phyloP scores from a whole-genome alignment of 768 basidiomycete genomes.

The Lactarius tabidus region DNA sequence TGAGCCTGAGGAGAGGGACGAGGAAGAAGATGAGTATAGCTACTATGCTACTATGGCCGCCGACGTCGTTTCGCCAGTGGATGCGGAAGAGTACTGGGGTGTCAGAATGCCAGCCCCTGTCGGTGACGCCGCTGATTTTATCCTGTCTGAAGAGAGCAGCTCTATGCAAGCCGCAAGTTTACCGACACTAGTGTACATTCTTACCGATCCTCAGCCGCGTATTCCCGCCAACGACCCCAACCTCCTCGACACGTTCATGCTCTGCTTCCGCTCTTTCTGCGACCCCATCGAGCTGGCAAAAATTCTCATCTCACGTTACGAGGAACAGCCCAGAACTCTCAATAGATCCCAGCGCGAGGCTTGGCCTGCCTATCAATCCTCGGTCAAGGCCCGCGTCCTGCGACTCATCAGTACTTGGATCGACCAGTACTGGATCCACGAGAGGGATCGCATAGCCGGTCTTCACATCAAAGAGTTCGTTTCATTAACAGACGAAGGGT shows the following conservation, averaged over 20 bases:
- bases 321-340: slow-evolving; percentile 4
- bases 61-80: slow-evolving; percentile 2
- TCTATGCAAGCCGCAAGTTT: slow-evolving; percentile 15
- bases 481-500: not conserved
- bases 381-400: slow-evolving; percentile 7
- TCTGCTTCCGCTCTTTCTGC: slow-evolving; percentile 18
- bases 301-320: slow-evolving; percentile 13
- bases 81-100: slow-evolving; percentile 8
- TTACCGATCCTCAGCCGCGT: slow-evolving; percentile 18
- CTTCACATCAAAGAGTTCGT: slow-evolving; percentile 18
- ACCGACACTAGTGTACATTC: slow-evolving; percentile 4
- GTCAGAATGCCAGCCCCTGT: slow-evolving; percentile 14
- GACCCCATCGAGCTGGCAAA: slow-evolving; percentile 15
- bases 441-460: slow-evolving; percentile 15
- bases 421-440: slow-evolving; percentile 17
- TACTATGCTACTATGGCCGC: slow-evolving; percentile 14
- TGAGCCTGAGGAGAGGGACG: not conserved
- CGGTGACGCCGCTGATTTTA: slow-evolving; percentile 5
- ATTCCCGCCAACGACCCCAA: not conserved
- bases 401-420: slow-evolving; percentile 14
- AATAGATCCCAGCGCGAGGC: slow-evolving; percentile 9
- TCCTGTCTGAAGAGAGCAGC: not conserved
- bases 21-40: slow-evolving; percentile 11
- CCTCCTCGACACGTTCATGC: slow-evolving; percentile 9
- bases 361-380: slow-evolving; percentile 12